Evolutionary conservation across 805 yeast species (phyloP).

Genomic region (Candida corydali): DNA sequence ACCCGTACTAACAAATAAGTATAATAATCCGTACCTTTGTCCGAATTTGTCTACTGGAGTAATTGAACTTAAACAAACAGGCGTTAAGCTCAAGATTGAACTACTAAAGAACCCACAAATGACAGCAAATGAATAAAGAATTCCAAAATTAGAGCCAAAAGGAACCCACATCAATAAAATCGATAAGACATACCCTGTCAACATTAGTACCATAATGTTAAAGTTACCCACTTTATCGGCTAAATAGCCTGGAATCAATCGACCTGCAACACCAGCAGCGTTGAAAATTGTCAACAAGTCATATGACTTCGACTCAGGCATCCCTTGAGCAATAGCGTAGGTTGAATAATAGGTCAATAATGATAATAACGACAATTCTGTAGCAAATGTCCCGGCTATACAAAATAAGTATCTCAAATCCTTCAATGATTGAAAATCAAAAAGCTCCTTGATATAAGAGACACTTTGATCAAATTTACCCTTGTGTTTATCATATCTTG

Average conservation of each 20-base stretch:
- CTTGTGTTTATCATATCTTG: background rate
- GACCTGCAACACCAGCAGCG: constrained; percentile 46
- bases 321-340: constrained; percentile 51
- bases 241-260: constrained; percentile 50
- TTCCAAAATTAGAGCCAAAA: constrained; percentile 42
- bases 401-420: constrained; percentile 33
- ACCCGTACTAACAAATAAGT: constrained; percentile 50
- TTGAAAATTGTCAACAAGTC: constrained; percentile 45
- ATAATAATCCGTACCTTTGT: constrained; percentile 62
- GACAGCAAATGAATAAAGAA: constrained; percentile 49
- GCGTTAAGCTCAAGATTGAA: constrained; percentile 59
- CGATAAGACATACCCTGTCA: constrained; percentile 42
- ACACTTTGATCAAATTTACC: constrained; percentile 7
- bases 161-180: constrained; percentile 66
- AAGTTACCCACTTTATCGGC: constrained; percentile 56
- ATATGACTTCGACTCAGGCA: constrained; percentile 39
- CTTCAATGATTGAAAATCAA: constrained; percentile 36
- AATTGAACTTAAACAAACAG: constrained; percentile 65
- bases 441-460: constrained; percentile 13
- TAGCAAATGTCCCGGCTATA: constrained; percentile 38
- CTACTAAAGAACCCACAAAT: constrained; percentile 59
- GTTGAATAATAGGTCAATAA: constrained; percentile 54
- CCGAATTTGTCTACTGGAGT: constrained; percentile 65
- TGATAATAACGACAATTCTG: constrained; percentile 51
- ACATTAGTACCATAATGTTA: constrained; percentile 50